Base-by-base conservation (phyloP, 169 alveolate genomes). In the Cryptosporidium xiaoi region DNA sequence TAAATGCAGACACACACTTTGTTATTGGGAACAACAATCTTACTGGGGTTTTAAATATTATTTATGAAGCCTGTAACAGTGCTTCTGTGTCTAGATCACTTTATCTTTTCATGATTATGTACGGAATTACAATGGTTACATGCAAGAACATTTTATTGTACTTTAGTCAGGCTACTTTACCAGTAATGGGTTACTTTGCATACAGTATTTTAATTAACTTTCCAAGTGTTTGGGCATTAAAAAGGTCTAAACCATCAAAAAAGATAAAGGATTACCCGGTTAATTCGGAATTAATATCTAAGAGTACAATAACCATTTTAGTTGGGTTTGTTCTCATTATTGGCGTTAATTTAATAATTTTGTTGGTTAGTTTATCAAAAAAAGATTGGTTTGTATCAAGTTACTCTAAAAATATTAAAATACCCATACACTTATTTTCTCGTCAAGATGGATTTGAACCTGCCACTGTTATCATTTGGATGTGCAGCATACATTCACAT, bases 391-490 rank as follows among this genome's bases (percentile, higher is more conserved):
- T 77, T 46, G 29, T 62, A 13, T 77, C 87, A 1, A 77, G 71
- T 48, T 77, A 77, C 44, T 34, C 12, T 29, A 77, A 46, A 77
- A 77, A 77, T 44, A 6, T 62, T 27, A 40, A 8, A 8, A 60
- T 77, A 34, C 71, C 87, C 1, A 62, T 77, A 44, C 64, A 60
- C 33, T 16, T 60, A 7, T 44, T 44, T 60, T 44, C 87, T 44
- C 58, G 71, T 24, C 87, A 77, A 62, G 87, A 77, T 60, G 87
- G 69, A 77, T 77, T 77, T 48, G 87, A 77, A 48, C 51, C 87
- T 8, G 65, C 87, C 1, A 77, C 71, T 2, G 44, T 62, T 27
- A 6, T 56, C 12, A 60, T 77, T 44, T 77, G 71, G 87, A 60
- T 77, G 87, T 77, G 71, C 31, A 33, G 64, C 56, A 20, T 77